Evolutionary conservation across 208 protist species (phyloP).

Genomic region (Strigomonas culicis): DNA sequence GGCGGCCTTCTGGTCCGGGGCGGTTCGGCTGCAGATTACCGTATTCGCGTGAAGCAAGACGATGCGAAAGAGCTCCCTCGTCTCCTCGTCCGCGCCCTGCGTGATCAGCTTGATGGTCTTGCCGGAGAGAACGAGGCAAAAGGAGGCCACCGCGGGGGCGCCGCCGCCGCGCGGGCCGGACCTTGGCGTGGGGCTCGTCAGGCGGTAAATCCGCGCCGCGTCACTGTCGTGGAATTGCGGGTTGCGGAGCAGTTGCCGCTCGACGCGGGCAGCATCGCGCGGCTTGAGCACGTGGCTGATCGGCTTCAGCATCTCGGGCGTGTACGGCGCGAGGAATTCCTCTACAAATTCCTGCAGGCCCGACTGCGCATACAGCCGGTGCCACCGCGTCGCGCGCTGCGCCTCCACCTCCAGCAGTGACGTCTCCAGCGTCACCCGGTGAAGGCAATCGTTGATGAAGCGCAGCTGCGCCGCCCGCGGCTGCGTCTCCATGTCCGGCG

Average conservation of each 20-base stretch:
- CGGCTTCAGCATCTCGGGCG: constrained; percentile 32
- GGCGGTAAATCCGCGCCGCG: not conserved
- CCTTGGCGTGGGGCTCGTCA: not conserved
- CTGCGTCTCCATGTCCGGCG: constrained; percentile 23
- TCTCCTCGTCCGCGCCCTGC: constrained; percentile 26
- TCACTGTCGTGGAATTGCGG: not conserved
- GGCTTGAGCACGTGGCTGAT: constrained; percentile 31
- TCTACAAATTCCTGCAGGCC: constrained; percentile 48
- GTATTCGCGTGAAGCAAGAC: constrained; percentile 49
- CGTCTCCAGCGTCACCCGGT: constrained; percentile 18
- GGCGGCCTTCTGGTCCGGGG: constrained; percentile 65
- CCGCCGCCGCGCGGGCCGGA: too few species aligned
- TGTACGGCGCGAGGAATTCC: constrained; percentile 46
- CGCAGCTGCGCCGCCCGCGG: constrained; percentile 33
- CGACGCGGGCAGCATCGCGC: not conserved
- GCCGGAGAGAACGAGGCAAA: constrained; percentile 51
- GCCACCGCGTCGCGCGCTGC: constrained; percentile 14
- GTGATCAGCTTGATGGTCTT: constrained; percentile 47
- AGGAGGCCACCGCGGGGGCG: not conserved
- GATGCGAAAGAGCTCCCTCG: constrained; percentile 34
- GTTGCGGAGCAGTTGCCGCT: not conserved
- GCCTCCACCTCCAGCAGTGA: constrained; percentile 17
- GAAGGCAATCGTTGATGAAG: constrained; percentile 26
- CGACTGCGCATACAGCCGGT: constrained; percentile 30
- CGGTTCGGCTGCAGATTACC: constrained; percentile 70